Conservation (phyloP, 257 asterid species). For the Solanum clarkiae region DNA sequence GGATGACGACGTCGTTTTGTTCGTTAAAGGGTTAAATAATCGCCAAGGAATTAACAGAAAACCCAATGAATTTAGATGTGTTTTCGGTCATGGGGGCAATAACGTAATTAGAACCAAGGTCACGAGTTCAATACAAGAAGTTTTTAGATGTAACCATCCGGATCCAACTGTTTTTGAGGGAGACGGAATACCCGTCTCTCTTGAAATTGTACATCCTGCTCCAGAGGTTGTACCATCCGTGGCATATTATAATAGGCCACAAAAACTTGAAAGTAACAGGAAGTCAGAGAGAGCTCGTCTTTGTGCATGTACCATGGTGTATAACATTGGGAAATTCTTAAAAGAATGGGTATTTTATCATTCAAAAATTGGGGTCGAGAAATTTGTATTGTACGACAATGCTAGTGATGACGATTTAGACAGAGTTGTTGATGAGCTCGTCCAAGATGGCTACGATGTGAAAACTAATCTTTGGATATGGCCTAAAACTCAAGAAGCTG, state of each 20-base stretch:
- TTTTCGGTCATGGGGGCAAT: conserved; percentile 13
- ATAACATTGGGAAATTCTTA: conserved; percentile 52
- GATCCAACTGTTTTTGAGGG: background rate
- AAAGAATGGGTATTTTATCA: conserved; percentile 73
- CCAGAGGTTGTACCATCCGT: conserved; percentile 52
- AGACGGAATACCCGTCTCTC: conserved; percentile 21
- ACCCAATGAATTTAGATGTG: conserved; percentile 53
- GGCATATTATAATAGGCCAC: conserved; percentile 46
- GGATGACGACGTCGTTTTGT: conserved; percentile 53
- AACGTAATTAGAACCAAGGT: conserved; percentile 50
- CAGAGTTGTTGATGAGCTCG: conserved; percentile 23
- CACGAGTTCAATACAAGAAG: conserved; percentile 66
- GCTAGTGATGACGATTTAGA: conserved; percentile 59
- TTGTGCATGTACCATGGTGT: conserved; percentile 86
- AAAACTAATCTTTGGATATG: conserved; percentile 47
- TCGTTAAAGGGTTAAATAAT: conserved; percentile 60
- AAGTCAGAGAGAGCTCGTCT: conserved; percentile 21
- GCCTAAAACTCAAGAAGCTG: conserved; percentile 89
- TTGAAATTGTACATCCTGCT: conserved; percentile 33
- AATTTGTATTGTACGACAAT: conserved; percentile 64
- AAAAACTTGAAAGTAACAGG: conserved; percentile 11
- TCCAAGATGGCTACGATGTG: conserved; percentile 37
- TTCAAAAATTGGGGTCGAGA: conserved; percentile 61
- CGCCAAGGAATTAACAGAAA: conserved; percentile 51
- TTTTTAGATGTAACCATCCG: conserved; percentile 70